Evolutionary conservation across 805 yeast genomes (phyloP).

Genomic region (Starmera amethionina): DNA sequence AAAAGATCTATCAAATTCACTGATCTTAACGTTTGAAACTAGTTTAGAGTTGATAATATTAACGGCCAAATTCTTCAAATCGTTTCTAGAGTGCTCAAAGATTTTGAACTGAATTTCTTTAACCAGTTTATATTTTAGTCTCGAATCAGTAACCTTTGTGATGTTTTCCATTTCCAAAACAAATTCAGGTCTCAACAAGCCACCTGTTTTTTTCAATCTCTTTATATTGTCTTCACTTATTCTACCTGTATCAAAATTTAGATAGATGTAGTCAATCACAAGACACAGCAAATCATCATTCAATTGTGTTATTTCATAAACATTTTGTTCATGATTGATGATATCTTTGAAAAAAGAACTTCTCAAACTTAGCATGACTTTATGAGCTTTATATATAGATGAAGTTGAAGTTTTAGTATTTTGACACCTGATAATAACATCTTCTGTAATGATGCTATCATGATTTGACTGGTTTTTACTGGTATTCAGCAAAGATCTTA

Average conservation of each 20-base stretch:
- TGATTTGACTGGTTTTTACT: conserved; percentile 11
- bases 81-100: conserved; percentile 12
- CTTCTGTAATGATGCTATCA: conserved; percentile 11
- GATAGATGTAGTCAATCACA: conserved; percentile 24
- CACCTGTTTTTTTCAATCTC: too few relatives aligned
- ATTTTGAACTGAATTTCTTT: conserved; percentile 16
- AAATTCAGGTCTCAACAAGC: conserved; percentile 18
- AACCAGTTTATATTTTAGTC: conserved; percentile 22
- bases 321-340: conserved; percentile 17
- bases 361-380: conserved; percentile 31
- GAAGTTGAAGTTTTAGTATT: conserved; percentile 6
- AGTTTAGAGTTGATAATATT: conserved; percentile 11
- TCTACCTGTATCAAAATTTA: conserved; percentile 29
- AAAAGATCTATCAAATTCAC: conserved; percentile 3
- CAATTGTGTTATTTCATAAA: conserved; percentile 10
- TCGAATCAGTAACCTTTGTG: conserved; percentile 18
- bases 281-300: conserved; percentile 9
- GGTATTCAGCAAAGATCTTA: conserved; percentile 35
- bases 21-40: not conserved
- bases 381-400: conserved; percentile 19
- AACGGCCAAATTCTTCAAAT: conserved; percentile 11
- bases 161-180: conserved; percentile 23
- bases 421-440: conserved; percentile 12
- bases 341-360: conserved; percentile 20
- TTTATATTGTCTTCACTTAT: conserved; percentile 12